Evolutionary conservation across 1,284 basidiomycete species (phyloP).

Genomic region (Fomitopsis schrenkii): DNA sequence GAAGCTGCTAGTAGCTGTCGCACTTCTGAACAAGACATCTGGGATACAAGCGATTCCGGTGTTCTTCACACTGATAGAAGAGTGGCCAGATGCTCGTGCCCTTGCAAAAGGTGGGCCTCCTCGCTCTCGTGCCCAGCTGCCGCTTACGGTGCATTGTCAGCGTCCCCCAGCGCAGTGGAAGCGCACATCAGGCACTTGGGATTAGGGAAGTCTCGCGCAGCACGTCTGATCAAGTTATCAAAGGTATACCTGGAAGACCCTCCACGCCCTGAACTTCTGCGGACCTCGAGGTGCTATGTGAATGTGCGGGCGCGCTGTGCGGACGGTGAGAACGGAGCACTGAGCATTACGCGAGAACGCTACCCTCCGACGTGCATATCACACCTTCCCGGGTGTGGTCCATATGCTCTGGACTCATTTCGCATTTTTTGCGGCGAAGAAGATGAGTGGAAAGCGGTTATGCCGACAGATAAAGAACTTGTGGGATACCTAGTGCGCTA

Average conservation of each 20-base stretch:
- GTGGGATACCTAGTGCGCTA: slow-evolving; percentile 48
- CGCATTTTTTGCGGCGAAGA: slow-evolving; percentile 51
- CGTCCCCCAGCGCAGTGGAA: not conserved
- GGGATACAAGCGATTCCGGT: slow-evolving; percentile 49
- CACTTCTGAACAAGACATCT: slow-evolving; percentile 52
- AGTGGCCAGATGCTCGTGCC: slow-evolving; percentile 49
- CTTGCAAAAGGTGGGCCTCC: slow-evolving; percentile 40
- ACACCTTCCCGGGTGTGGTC: slow-evolving; percentile 53
- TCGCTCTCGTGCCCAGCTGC: no score
- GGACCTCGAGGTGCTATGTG: not conserved
- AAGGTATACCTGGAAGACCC: slow-evolving; percentile 1
- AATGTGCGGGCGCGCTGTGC: not conserved
- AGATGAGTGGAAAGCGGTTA: slow-evolving; percentile 53
- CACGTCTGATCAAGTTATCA: slow-evolving; percentile 1
- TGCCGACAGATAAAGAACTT: slow-evolving; percentile 60
- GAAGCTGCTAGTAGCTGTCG: slow-evolving; percentile 51
- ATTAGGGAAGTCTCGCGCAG: slow-evolving; percentile 1
- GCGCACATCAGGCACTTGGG: slow-evolving; percentile 1
- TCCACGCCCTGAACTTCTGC: not conserved
- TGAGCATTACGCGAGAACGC: slow-evolving; percentile 2
- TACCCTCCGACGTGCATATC: slow-evolving; percentile 46
- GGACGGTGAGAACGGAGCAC: not conserved
- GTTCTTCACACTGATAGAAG: slow-evolving; percentile 47
- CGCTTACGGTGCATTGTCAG: not conserved
- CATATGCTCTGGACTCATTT: slow-evolving; percentile 65